Evolutionary conservation across 2,329 filamentous ascomycete species (phyloP).

Genomic region (Curvularia lunata): DNA sequence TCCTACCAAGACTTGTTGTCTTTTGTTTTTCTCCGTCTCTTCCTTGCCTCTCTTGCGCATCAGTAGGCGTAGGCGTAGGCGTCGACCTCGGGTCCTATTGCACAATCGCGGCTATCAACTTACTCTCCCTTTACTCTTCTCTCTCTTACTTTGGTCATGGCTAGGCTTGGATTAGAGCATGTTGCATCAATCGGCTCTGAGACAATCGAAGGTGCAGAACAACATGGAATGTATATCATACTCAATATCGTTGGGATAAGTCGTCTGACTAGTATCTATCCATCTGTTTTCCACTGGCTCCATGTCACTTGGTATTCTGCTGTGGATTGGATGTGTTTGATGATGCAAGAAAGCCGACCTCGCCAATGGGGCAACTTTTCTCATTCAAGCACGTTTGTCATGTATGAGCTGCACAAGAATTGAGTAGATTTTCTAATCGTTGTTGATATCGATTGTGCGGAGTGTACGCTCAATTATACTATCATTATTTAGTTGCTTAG

Average conservation of each 20-base stretch:
- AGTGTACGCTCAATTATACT: neutral
- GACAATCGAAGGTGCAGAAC: neutral
- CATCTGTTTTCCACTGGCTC: neutral
- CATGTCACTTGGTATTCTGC: neutral
- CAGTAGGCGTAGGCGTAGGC: neutral
- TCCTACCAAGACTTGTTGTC: neutral
- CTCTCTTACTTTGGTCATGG: neutral
- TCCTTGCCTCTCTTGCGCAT: neutral
- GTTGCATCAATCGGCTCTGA: neutral
- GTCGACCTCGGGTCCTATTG: neutral
- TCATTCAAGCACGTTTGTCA: neutral
- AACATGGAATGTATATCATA: neutral
- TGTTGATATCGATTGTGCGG: neutral
- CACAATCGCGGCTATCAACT: neutral
- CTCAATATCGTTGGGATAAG: neutral
- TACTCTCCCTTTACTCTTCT: neutral
- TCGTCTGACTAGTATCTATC: neutral
- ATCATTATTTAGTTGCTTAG: neutral
- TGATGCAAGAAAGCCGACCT: neutral
- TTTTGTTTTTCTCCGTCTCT: neutral
- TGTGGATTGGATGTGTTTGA: neutral
- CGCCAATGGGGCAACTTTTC: neutral
- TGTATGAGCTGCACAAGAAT: neutral
- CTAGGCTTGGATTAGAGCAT: neutral
- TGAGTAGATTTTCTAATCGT: neutral